phyloP scores from a whole-genome alignment of 495 filamentous ascomycete genomes.

The Aspergillus nanangensis region DNA sequence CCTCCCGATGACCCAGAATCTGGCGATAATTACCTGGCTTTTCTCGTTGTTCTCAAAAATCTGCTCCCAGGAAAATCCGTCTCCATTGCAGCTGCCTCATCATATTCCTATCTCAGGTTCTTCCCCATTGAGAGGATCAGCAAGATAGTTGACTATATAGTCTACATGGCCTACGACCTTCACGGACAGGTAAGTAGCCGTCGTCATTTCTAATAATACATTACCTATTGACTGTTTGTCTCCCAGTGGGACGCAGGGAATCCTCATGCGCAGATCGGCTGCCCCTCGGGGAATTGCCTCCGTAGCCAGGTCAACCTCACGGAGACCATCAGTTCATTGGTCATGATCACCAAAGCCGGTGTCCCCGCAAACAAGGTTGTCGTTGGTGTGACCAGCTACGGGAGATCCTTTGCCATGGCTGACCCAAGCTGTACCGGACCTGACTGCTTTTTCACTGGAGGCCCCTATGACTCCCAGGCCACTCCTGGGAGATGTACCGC shows the following conservation, averaged over 20 bases:
- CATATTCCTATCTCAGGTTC: slow-evolving; percentile 18
- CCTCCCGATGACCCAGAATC: too few species aligned
- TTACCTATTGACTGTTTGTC: too few species aligned
- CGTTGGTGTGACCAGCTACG: slow-evolving; percentile 34
- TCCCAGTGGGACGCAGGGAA: slow-evolving; percentile 13
- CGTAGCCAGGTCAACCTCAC: slow-evolving; percentile 32
- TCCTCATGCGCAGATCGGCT: slow-evolving; percentile 16
- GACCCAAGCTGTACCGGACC: slow-evolving; percentile 13
- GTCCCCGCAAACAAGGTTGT: slow-evolving; percentile 32
- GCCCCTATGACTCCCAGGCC: slow-evolving; percentile 20
- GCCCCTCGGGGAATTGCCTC: slow-evolving; percentile 29
- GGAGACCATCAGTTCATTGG: slow-evolving; percentile 29
- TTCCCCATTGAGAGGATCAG: slow-evolving; percentile 20
- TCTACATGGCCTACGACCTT: slow-evolving; percentile 32
- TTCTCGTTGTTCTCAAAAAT: slow-evolving; percentile 22
- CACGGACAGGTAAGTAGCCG: too few species aligned
- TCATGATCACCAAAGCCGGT: slow-evolving; percentile 45
- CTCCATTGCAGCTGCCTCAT: slow-evolving; percentile 11
- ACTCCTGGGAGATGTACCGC: slow-evolving; percentile 25
- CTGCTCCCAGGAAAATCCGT: slow-evolving; percentile 5
- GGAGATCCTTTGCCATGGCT: slow-evolving; percentile 30
- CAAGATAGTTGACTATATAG: slow-evolving; percentile 21
- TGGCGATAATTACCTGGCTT: too few species aligned
- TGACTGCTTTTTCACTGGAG: slow-evolving; percentile 13
- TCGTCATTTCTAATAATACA: too few species aligned